Evolutionary conservation across 2,329 filamentous ascomycete genomes (phyloP), one percentile per base, ranked within the genome.

Genomic region (Monosporascus sp.): DNA sequence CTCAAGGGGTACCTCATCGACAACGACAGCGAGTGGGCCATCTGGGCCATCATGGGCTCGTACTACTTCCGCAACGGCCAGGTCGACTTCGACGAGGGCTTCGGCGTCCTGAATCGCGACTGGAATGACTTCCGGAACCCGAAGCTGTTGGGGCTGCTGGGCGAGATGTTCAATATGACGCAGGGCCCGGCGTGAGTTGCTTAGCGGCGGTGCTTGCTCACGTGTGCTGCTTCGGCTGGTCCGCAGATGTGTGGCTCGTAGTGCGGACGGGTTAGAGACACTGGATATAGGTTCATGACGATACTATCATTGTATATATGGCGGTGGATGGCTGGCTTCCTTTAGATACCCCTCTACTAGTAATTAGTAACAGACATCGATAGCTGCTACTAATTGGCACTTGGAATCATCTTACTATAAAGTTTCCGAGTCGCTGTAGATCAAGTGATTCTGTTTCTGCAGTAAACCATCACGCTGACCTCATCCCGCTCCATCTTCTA

Each of bases 11-110:
- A 82, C 53, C 74, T 84, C 70, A 67, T 74, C 48, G 64, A 67
- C 43, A 84, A 84, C 64, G 79, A 84, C 59, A 76, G 76, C 37
- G 82, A 84, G 55, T 85, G 81, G 81, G 75, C 77, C 1, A 69
- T 82, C 14, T 85, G 81, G 82, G 78, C 77, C 4, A 59, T 85
- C 44, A 75, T 80, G 65, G 81, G 81, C 14, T 79, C 77, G 54
- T 85, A 84, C 58, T 84, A 84, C 57, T 72, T 82, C 11, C 71
- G 80, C n/a, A 70, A 78, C 52, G 74, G 75, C 28, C 66, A 60
- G 8, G 65, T 78, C 17, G 77, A 82, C 56, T 70, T 70, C 43
- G 77, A 84, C 31, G 80, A 84, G 70, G 69, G 68, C 0, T 84
- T 73, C 72, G 81, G 79, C 0, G 63, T 78, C 17, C 52, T 81